Conservation (phyloP, 2,329 filamentous ascomycete species). For the Elsinoe arachidis region DNA sequence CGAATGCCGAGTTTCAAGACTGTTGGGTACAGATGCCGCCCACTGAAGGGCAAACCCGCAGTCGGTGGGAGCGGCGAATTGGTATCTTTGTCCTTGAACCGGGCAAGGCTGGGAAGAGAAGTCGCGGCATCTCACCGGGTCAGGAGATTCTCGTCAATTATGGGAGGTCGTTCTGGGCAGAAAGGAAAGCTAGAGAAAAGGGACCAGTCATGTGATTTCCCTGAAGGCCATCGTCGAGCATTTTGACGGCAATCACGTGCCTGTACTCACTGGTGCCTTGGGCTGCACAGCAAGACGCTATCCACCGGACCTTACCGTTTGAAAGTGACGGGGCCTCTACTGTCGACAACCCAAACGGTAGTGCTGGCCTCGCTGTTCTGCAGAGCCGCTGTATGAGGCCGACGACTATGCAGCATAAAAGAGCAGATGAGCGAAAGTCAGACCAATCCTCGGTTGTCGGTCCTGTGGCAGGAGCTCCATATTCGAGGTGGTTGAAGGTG, state of each 20-base stretch:
- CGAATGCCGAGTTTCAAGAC: constrained; percentile 33
- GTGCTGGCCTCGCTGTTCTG: too few relatives aligned
- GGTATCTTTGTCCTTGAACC: constrained; percentile 43
- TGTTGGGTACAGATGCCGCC: constrained; percentile 31
- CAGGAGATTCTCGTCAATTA: constrained; percentile 47
- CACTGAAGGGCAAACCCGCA: constrained; percentile 26
- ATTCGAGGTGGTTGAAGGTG: neutral
- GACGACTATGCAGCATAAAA: too few relatives aligned
- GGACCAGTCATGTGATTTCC: neutral
- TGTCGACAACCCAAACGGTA: too few relatives aligned
- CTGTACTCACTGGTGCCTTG: too few relatives aligned
- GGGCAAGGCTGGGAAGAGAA: constrained; percentile 41
- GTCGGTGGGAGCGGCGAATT: constrained; percentile 38
- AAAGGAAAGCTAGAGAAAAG: constrained; percentile 3
- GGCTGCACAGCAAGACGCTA: neutral
- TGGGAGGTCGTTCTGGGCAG: constrained; percentile 43
- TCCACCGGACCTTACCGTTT: neutral
- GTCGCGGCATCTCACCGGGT: constrained; percentile 39
- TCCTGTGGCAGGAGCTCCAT: neutral
- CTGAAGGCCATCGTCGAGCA: neutral
- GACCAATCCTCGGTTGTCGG: neutral
- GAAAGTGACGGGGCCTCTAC: neutral
- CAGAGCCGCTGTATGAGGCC: too few relatives aligned
- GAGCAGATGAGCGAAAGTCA: too few relatives aligned
- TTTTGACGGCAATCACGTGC: neutral